Evolutionary conservation across 2,329 filamentous ascomycete genomes (phyloP).

Genomic region (Microcyclospora tardicrescens): DNA sequence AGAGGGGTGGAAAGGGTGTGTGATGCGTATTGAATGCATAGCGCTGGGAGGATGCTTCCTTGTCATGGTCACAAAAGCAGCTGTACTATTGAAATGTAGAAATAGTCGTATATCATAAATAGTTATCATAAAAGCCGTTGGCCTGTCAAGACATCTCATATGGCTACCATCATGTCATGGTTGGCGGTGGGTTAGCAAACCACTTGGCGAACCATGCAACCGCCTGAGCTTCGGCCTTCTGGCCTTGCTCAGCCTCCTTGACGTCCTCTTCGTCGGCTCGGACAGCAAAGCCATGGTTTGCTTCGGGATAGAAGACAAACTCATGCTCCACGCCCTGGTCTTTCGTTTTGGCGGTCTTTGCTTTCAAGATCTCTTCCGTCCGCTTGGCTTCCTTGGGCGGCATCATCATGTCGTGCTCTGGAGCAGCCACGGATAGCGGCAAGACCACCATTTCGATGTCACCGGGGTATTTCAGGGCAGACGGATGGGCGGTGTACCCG

Average conservation of each 20-base stretch:
- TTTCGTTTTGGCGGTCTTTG: constrained; percentile 22
- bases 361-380: constrained; percentile 20
- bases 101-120: not conserved
- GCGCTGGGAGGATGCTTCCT: not conserved
- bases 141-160: not conserved
- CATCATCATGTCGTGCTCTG: constrained; percentile 14
- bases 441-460: constrained; percentile 23
- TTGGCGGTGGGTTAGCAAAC: constrained; percentile 14
- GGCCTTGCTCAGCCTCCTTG: constrained; percentile 20
- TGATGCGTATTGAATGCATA: not conserved
- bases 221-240: constrained; percentile 27
- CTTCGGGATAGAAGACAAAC: constrained; percentile 25
- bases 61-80: not conserved
- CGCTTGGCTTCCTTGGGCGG: constrained; percentile 19
- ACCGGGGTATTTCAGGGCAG: constrained; percentile 19
- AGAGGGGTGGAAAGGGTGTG: constrained; percentile 33
- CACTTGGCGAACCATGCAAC: constrained; percentile 25
- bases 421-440: constrained; percentile 24
- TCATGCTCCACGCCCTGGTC: constrained; percentile 24
- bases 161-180: not conserved
- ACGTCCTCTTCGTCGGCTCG: constrained; percentile 22
- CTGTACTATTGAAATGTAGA: not conserved
- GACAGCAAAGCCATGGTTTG: constrained; percentile 26
- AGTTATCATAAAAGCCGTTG: not conserved
- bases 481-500: constrained; percentile 26